Conservation (phyloP, 768 basidiomycete genomes). For the Plicaturopsis crispa region DNA sequence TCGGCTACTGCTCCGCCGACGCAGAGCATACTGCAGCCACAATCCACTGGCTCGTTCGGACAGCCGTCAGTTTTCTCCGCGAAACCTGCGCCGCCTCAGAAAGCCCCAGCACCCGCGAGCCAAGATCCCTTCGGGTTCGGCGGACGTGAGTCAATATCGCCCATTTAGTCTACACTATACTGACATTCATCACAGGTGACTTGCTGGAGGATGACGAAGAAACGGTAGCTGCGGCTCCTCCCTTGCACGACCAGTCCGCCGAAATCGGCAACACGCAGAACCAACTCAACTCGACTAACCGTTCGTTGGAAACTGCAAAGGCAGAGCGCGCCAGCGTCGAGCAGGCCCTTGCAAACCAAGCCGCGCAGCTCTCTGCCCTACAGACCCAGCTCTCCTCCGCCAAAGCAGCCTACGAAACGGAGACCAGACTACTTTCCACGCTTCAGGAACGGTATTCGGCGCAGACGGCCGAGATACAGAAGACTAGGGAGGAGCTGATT, state of each 20-base stretch:
- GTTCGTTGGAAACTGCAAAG: conserved; percentile 58
- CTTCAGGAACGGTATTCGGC: conserved; percentile 61
- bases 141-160: conserved; percentile 6
- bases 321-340: conserved; percentile 64
- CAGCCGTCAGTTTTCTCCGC: conserved; percentile 12
- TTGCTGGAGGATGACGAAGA: conserved; percentile 75
- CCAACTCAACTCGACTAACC: conserved; percentile 74
- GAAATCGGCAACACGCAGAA: conserved; percentile 87
- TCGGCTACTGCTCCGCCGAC: conserved; percentile 31
- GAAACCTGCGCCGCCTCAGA: conserved; percentile 1
- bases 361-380: conserved; percentile 67
- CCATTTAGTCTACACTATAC: neutral
- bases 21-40: no score
- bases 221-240: conserved; percentile 34
- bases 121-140: conserved; percentile 48
- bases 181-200: conserved; percentile 24
- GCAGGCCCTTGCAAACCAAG: conserved; percentile 55
- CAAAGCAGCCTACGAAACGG: conserved; percentile 80
- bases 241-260: conserved; percentile 66
- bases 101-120: conserved; percentile 11
- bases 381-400: conserved; percentile 81
- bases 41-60: conserved; percentile 26
- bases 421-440: conserved; percentile 59
- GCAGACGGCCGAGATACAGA: conserved; percentile 69
- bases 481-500: conserved; percentile 72